Percentiles rank a stretch among this genome's conserved stretches.
Evolutionary conservation across 2,329 filamentous ascomycete species (phyloP).

Genomic region (Penicillium vulpinum): DNA sequence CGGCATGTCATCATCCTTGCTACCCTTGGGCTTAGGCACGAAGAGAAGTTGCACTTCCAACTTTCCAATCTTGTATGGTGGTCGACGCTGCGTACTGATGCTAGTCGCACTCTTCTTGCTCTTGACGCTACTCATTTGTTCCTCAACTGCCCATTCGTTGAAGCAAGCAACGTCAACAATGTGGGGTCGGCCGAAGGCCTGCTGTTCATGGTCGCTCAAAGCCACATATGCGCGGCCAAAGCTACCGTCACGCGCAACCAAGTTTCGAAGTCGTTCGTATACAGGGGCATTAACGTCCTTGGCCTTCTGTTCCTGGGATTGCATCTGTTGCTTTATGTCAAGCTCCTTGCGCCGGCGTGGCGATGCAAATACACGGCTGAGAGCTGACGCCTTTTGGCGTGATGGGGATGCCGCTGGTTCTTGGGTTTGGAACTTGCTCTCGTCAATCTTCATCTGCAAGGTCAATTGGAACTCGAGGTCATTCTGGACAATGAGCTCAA

Average conservation of each 20-base stretch:
- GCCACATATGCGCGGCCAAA: conserved; percentile 94
- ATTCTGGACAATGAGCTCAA: conserved; percentile 93
- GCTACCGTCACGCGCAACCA: conserved; percentile 87
- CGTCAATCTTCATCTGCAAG: conserved; percentile 89
- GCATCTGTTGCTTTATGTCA: conserved; percentile 78
- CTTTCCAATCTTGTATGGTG: conserved; percentile 96
- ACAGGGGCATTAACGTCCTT: conserved; percentile 57
- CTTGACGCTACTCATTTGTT: conserved; percentile 82
- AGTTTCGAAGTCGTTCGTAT: conserved; percentile 82
- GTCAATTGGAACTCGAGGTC: conserved; percentile 99
- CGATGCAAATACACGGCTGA: conserved; percentile 88
- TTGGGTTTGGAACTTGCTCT: conserved; percentile 62
- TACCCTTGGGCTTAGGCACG: conserved; percentile 84
- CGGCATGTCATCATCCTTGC: conserved; percentile 92
- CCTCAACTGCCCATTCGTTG: conserved; percentile 97
- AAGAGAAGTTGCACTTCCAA: conserved; percentile 92
- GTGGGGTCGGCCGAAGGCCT: conserved; percentile 84
- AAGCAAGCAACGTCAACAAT: conserved; percentile 90
- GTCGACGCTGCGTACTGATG: conserved; percentile 62
- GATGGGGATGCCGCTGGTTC: conserved; percentile 55
- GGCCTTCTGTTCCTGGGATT: conserved; percentile 73
- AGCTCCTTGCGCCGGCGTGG: conserved; percentile 96
- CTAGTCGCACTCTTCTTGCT: conserved; percentile 76
- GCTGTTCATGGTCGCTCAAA: conserved; percentile 84
- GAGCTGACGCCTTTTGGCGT: conserved; percentile 80